phyloP scores from a whole-genome alignment of 129 eudicot species.

The Tagetes patula region DNA sequence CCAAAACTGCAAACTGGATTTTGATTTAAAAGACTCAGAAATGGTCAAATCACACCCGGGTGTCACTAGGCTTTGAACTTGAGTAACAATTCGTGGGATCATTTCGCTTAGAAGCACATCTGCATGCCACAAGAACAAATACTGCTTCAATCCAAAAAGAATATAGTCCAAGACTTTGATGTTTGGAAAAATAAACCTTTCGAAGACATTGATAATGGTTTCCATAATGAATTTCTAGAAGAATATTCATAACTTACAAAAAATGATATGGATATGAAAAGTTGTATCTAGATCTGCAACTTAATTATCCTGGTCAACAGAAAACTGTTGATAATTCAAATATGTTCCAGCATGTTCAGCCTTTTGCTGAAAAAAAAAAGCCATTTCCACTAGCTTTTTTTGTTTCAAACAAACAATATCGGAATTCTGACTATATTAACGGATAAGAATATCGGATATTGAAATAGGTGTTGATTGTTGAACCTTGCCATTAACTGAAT shows the following conservation, averaged over 20 bases:
- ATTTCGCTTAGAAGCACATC: slow-evolving; percentile 73
- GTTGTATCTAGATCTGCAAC: slow-evolving; percentile 12
- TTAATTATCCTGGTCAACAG: background rate
- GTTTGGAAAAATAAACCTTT: background rate
- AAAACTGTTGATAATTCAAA: background rate
- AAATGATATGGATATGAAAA: background rate
- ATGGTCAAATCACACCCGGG: slow-evolving; percentile 36
- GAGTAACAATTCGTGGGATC: slow-evolving; percentile 50
- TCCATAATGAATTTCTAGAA: slow-evolving; percentile 4
- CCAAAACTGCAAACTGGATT: slow-evolving; percentile 64
- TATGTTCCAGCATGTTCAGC: background rate
- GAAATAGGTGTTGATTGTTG: background rate
- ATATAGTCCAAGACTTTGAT: background rate
- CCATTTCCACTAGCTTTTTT: background rate
- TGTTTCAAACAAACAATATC: background rate
- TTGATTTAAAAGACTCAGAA: slow-evolving; percentile 41
- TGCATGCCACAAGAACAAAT: slow-evolving; percentile 36
- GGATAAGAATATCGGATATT: background rate
- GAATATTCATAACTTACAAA: background rate
- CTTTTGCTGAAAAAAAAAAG: background rate
- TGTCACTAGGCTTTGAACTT: slow-evolving; percentile 45
- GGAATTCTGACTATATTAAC: background rate
- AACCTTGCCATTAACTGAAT: background rate
- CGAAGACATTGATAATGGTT: background rate
- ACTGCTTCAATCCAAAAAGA: slow-evolving; percentile 12